phyloP scores from a whole-genome alignment of 805 yeast species.

The Cyberlindnera mississippiensis region DNA sequence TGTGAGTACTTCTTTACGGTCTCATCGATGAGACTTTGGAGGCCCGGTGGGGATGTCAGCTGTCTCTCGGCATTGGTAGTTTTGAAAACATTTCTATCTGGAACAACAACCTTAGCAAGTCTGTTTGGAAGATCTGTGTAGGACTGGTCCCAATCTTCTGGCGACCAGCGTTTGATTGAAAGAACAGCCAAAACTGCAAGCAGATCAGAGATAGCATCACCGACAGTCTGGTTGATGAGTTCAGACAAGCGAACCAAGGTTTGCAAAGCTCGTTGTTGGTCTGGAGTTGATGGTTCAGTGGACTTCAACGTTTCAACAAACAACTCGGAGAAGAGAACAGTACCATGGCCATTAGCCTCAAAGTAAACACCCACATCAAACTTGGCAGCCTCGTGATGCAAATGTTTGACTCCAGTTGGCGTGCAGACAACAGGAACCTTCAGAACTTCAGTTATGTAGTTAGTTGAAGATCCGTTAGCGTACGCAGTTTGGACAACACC shows the following conservation, averaged over 20 bases:
- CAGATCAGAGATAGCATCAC: slow-evolving; percentile 94
- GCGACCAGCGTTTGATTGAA: slow-evolving; percentile 50
- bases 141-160: slow-evolving; percentile 68
- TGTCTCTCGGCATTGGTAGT: slow-evolving; percentile 91
- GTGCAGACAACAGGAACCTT: slow-evolving; percentile 81
- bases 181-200: slow-evolving; percentile 69
- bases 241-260: slow-evolving; percentile 58
- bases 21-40: slow-evolving; percentile 70
- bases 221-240: slow-evolving; percentile 94
- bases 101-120: slow-evolving; percentile 75
- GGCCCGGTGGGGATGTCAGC: slow-evolving; percentile 68
- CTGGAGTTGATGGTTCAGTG: slow-evolving; percentile 36
- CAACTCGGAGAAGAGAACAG: slow-evolving; percentile 71
- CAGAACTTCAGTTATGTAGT: slow-evolving; percentile 56
- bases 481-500: slow-evolving; percentile 98
- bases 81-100: slow-evolving; percentile 71
- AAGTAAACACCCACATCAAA: slow-evolving; percentile 93
- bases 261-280: slow-evolving; percentile 45
- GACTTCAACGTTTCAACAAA: slow-evolving; percentile 39
- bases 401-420: slow-evolving; percentile 93
- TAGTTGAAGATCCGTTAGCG: slow-evolving; percentile 91
- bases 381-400: slow-evolving; percentile 83
- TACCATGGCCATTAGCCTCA: slow-evolving; percentile 99
- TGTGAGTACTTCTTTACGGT: slow-evolving; percentile 48
- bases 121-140: slow-evolving; percentile 87